Evolutionary conservation across 352 stramenopile genomes (phyloP).

Genomic region (Saprolegnia parasitica): DNA sequence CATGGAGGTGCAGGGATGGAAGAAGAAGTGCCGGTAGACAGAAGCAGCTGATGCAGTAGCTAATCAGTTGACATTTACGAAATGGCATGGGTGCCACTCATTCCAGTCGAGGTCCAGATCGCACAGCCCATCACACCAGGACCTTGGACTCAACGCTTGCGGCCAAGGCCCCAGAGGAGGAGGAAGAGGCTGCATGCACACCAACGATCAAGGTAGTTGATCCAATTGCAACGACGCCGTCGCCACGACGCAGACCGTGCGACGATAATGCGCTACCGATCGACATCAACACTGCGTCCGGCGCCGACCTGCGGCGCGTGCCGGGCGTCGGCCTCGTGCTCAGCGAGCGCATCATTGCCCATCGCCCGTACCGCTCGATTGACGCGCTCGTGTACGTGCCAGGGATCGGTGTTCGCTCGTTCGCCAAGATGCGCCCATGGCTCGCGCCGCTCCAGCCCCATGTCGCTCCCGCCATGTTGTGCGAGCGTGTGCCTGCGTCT

Average conservation of each 20-base stretch:
- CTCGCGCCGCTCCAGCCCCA: background rate
- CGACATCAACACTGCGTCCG: conserved; percentile 47
- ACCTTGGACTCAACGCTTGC: too few relatives aligned
- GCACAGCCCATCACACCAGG: too few relatives aligned
- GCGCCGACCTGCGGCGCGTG: conserved; percentile 37
- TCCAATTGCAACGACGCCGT: background rate
- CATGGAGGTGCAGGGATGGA: too few relatives aligned
- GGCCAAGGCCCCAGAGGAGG: too few relatives aligned
- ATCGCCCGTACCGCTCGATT: conserved; percentile 41
- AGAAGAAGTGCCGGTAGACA: too few relatives aligned
- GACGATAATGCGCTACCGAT: conserved; percentile 26
- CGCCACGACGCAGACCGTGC: background rate
- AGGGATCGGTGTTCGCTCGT: conserved; percentile 45
- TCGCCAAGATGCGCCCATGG: conserved; percentile 15
- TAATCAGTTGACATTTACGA: too few relatives aligned
- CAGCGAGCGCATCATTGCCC: conserved; percentile 39
- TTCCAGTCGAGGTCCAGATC: too few relatives aligned
- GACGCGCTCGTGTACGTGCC: conserved; percentile 40
- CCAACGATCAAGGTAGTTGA: too few relatives aligned
- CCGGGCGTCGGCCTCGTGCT: conserved; percentile 43
- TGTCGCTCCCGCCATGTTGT: background rate
- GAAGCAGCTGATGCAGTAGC: too few relatives aligned
- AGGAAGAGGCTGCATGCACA: too few relatives aligned
- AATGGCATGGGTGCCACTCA: too few relatives aligned
- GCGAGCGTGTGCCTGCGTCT: background rate